Evolutionary conservation across 2,329 filamentous ascomycete genomes (phyloP), one percentile per base, ranked within the genome.

Genomic region (Drechslerella dactyloides): DNA sequence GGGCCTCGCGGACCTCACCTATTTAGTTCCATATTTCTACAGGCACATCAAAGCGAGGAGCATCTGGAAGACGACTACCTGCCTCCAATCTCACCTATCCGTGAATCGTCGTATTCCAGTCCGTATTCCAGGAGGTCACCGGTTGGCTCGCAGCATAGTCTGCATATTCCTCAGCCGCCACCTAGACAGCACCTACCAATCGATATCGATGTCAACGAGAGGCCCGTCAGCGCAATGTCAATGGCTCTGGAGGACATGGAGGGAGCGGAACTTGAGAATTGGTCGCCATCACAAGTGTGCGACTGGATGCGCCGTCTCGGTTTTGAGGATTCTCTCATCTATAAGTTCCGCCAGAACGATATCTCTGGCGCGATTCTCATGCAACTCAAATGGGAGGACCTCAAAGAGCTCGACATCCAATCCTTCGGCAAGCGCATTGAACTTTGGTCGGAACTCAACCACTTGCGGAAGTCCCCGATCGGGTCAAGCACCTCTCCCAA

Each of bases 271-370:
- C 83, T 93, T 69, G 82, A 84, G 15, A 81, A 82, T 50, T 94
- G 90, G 91, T 85, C 86, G 13, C 88, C 90, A 1, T 85, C 87
- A 77, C 88, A 91, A 81, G 90, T 94, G 48, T 89, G 90, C 62
- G 87, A 90, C 77, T 94, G 90, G 86, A 94, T 97, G 91, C 85
- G 88, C 77, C 86, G 91, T 78, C 86, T 88, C 50, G 91, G 90
- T 75, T 87, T 96, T 78, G 93, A 96, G 78, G 82, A 86, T 57
- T 82, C 84, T 5, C 84, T 93, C 56, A 88, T 94, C 10, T 88
- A 96, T 77, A 90, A 89, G 76, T 97, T 99, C 77, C 85, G 93
- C 73, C 86, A 89, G 76, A 96, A 99, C 79, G 93, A 99, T 78
- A 97, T 99, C 79, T 91, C 89, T 24, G 93, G 93, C 13, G 84